phyloP scores from a whole-genome alignment of 768 basidiomycete species.

The Lactarius hengduanensis region DNA sequence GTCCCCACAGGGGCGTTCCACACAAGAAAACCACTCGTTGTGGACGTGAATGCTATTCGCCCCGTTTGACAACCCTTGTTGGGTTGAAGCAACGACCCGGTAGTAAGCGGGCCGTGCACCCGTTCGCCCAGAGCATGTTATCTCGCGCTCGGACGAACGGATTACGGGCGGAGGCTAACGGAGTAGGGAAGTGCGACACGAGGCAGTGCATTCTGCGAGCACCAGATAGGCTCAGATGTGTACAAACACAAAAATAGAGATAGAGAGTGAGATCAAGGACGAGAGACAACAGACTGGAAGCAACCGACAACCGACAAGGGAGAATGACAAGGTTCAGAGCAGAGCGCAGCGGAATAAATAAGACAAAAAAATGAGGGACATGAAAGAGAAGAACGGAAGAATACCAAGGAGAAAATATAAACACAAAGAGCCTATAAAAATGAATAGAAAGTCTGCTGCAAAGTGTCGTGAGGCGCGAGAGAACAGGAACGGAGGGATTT shows the following conservation, averaged over 20 bases:
- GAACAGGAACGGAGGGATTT: not conserved
- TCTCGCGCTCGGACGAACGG: constrained; percentile 22
- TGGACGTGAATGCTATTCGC: constrained; percentile 41
- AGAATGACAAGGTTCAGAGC: not conserved
- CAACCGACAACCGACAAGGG: not conserved
- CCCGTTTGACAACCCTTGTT: not conserved
- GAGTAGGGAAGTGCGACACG: not conserved
- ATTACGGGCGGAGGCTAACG: constrained; percentile 3
- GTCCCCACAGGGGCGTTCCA: constrained; percentile 72
- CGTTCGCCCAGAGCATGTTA: constrained; percentile 18
- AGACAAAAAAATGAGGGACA: not conserved
- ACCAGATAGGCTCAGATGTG: not conserved
- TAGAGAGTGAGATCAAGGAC: constrained; percentile 6
- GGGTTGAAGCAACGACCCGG: constrained; percentile 13
- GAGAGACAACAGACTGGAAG: constrained; percentile 8
- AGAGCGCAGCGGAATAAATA: constrained; percentile 13
- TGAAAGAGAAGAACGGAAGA: not conserved
- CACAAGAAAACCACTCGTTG: constrained; percentile 38
- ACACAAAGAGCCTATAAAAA: constrained; percentile 3
- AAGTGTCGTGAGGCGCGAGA: not conserved
- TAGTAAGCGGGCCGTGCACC: constrained; percentile 25
- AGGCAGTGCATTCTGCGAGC: constrained; percentile 13
- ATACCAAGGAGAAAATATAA: not conserved
- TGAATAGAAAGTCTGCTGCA: not conserved
- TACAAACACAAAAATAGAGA: constrained; percentile 20